These are phyloP conservation scores for Penicillium rolfsii DNA, from an alignment of 2,329 filamentous ascomycete species.

Conservation along the genomic window DNA sequence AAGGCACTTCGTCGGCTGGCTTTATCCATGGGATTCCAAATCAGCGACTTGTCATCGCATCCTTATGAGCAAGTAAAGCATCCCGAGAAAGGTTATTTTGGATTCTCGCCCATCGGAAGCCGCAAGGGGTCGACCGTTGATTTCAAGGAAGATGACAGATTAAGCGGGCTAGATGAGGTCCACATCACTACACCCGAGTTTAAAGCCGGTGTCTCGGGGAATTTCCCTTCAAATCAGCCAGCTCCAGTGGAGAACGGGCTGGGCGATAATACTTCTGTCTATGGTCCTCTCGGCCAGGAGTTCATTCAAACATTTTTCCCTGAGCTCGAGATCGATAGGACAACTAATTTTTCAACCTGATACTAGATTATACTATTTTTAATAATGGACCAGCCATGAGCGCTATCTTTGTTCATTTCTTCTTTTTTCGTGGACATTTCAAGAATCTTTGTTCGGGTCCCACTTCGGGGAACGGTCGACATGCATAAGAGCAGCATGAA, in stretches of 20 bases:
- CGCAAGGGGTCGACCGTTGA: background rate
- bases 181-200: background rate
- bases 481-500: background rate
- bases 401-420: background rate
- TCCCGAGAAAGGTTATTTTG: background rate
- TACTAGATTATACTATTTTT: background rate
- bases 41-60: slow-evolving; percentile 11
- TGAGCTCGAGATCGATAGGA: background rate
- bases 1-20: slow-evolving; percentile 27
- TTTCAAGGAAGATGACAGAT: background rate
- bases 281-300: background rate
- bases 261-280: background rate
- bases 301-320: slow-evolving; percentile 3
- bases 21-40: slow-evolving; percentile 21
- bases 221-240: background rate
- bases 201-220: background rate
- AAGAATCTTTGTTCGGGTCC: background rate
- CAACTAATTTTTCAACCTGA: background rate
- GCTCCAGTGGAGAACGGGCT: background rate
- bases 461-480: background rate
- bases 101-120: background rate
- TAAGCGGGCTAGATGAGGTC: background rate
- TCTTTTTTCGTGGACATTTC: background rate
- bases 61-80: slow-evolving; percentile 20
- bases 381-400: background rate